These are phyloP conservation scores for Microsporum audouinii DNA, from an alignment of 2,329 filamentous ascomycete species.

Conservation along the genomic window DNA sequence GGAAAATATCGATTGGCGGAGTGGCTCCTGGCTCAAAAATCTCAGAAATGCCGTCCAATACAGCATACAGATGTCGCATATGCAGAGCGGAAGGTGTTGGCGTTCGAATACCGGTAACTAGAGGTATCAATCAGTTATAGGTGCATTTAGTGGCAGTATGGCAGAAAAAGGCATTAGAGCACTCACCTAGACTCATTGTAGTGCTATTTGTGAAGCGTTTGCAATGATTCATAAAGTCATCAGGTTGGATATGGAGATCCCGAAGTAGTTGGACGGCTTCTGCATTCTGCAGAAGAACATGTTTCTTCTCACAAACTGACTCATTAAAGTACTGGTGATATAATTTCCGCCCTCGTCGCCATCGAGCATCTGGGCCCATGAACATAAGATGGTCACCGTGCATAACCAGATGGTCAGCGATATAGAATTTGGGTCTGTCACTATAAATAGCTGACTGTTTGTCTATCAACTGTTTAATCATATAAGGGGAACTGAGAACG, in stretches of 20 bases:
- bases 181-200: neutral
- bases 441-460: slow-evolving; percentile 42
- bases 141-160: neutral
- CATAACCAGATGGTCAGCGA: slow-evolving; percentile 15
- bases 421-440: slow-evolving; percentile 36
- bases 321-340: neutral
- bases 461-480: slow-evolving; percentile 43
- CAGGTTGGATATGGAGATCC: slow-evolving; percentile 12
- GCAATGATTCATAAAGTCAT: slow-evolving; percentile 3
- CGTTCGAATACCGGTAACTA: neutral
- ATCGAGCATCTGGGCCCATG: slow-evolving; percentile 11
- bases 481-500: slow-evolving; percentile 36
- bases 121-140: neutral
- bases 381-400: neutral
- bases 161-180: neutral
- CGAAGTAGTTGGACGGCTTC: slow-evolving; percentile 11
- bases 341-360: slow-evolving; percentile 1
- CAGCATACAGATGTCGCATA: neutral
- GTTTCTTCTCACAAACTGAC: neutral
- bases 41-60: slow-evolving; percentile 10
- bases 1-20: slow-evolving; percentile 13
- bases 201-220: neutral
- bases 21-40: slow-evolving; percentile 14
- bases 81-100: neutral
- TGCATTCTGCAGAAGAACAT: slow-evolving; percentile 10